Evolutionary conservation across 2,329 filamentous ascomycete species (phyloP), one percentile per base, ranked within the genome.

Genomic region (Botryotinia convoluta): DNA sequence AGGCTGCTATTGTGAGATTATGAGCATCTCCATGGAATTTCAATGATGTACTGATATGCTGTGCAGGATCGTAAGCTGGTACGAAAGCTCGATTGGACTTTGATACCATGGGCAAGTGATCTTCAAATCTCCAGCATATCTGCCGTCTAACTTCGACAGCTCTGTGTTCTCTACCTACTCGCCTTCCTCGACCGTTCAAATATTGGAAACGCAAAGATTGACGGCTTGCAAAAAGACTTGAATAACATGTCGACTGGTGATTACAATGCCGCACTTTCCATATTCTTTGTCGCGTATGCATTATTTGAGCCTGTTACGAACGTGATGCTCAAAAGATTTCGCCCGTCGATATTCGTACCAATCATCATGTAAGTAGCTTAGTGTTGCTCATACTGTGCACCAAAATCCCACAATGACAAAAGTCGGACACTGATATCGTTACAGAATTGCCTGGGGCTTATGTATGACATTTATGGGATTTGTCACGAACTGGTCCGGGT

Each of bases 211-310:
- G 93, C 89, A 54, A 90, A 89, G 76, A 87, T 91, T 74, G 87
- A 87, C 37, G 85, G 86, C 1, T 77, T 94, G 37, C 95, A 79
- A 60, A 82, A 42, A 18, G 89, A 92, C 73, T 83, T 96, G 26
- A 71, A 78, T 10, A 76, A 87, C 45, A 88, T 95, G 85, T 86
- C 86, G 0, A 85, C 87, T 3, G 82, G 85, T 9, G 85, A 92
- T 79, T 97, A 94, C 83, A 95, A 95, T 81, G 85, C 88, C 35
- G 88, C 90, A 0, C 85, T 97, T 12, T 93, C 92, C 48, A 91
- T 97, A 77, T 97, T 97, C 84, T 97, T 97, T 83, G 86, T 97
- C 68, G 94, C 92, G 0, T 97, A 97, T 81, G 87, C 92, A 3
- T 82, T 94, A 48, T 94, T 93, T 75, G 90, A 93, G 83, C 92